phyloP scores from a whole-genome alignment of 2,329 filamentous ascomycete genomes.

The Sporothrix protearum region DNA sequence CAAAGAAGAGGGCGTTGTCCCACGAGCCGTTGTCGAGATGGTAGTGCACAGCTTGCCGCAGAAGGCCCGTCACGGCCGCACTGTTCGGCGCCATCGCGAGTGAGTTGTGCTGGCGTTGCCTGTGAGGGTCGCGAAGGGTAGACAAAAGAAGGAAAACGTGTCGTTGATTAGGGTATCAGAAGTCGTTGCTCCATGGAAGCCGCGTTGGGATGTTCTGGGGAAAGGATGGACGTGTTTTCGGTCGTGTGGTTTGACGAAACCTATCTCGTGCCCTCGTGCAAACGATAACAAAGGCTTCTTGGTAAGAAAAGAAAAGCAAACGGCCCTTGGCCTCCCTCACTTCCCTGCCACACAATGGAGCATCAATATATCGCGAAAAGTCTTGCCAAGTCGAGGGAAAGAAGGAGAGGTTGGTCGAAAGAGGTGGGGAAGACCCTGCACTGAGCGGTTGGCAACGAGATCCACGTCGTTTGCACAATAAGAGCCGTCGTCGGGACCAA shows the following conservation, averaged over 20 bases:
- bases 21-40: slow-evolving; percentile 85
- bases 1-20: slow-evolving; percentile 90
- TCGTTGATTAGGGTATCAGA: slow-evolving; percentile 22
- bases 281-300: neutral
- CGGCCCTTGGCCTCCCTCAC: slow-evolving; percentile 5
- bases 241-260: neutral
- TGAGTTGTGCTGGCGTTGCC: neutral
- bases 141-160: neutral
- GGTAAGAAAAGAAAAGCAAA: neutral
- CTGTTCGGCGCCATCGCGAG: slow-evolving; percentile 52
- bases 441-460: neutral
- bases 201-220: neutral
- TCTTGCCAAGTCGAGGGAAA: neutral
- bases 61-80: slow-evolving; percentile 48
- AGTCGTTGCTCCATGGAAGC: slow-evolving; percentile 27
- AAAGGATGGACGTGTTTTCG: neutral
- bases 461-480: neutral
- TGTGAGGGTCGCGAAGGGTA: neutral
- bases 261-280: neutral
- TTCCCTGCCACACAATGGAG: neutral
- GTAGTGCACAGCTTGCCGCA: slow-evolving; percentile 61
- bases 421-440: neutral
- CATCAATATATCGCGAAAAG: neutral
- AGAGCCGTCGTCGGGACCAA: neutral
- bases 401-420: neutral